These are phyloP conservation scores for Amanita rimosa DNA, from an alignment of 768 basidiomycete species.

Conservation along the genomic window DNA sequence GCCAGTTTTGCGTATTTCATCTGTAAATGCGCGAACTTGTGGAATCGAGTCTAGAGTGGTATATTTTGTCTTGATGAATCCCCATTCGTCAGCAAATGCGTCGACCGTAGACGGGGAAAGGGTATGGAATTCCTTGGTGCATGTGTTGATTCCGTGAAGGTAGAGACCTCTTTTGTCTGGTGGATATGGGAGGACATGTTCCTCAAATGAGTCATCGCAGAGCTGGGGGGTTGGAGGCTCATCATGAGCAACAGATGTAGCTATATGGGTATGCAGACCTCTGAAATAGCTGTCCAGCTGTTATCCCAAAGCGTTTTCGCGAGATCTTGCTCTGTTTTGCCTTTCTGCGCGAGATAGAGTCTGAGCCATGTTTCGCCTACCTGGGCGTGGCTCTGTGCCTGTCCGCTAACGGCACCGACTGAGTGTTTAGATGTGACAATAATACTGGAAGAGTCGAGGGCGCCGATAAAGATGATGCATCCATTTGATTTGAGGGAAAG, in stretches of 20 bases:
- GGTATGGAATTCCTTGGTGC: slow-evolving; percentile 57
- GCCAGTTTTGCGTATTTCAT: slow-evolving; percentile 52
- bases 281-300: slow-evolving; percentile 84
- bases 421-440: slow-evolving; percentile 91
- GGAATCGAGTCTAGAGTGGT: slow-evolving; percentile 44
- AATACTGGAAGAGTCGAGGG: slow-evolving; percentile 63
- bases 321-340: slow-evolving; percentile 62
- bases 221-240: slow-evolving; percentile 40
- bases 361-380: slow-evolving; percentile 79
- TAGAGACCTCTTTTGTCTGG: slow-evolving; percentile 82
- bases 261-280: slow-evolving; percentile 38
- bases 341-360: slow-evolving; percentile 47
- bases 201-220: slow-evolving; percentile 95
- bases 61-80: slow-evolving; percentile 73
- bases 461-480: slow-evolving; percentile 92
- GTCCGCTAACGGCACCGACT: slow-evolving; percentile 43
- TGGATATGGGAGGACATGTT: slow-evolving; percentile 84
- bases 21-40: slow-evolving; percentile 66
- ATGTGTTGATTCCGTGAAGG: slow-evolving; percentile 82
- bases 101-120: slow-evolving; percentile 57
- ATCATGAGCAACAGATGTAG: not conserved
- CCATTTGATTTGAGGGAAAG: slow-evolving; percentile 93
- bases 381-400: slow-evolving; percentile 57
- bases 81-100: slow-evolving; percentile 81
- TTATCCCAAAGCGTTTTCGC: slow-evolving; percentile 68